Evolutionary conservation across 176 grass and related monocot species (phyloP).

Genomic region (Musa schizocarpa): DNA sequence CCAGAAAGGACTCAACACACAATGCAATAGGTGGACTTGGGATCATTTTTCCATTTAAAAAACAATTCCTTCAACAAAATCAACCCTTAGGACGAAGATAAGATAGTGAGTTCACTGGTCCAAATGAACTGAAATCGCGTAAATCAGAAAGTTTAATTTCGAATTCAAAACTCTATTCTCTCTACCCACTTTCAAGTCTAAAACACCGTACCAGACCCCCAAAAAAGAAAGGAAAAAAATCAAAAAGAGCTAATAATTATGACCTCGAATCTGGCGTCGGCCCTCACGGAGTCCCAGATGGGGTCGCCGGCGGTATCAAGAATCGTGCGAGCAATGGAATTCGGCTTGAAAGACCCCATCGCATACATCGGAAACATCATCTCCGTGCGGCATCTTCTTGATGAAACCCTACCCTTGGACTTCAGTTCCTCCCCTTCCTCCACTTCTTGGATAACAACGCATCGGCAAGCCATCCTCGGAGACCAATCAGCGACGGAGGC

Average conservation of each 20-base stretch:
- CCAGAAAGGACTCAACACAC: background rate
- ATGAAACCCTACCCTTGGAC: conserved; percentile 21
- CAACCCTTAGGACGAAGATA: background rate
- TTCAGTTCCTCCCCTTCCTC: conserved; percentile 38
- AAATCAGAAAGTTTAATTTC: background rate
- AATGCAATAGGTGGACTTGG: background rate
- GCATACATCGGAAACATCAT: conserved; percentile 88
- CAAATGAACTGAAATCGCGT: background rate
- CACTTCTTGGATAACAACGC: conserved; percentile 56
- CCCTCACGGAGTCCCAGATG: conserved; percentile 79
- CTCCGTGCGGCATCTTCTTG: conserved; percentile 46
- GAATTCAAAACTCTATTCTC: background rate
- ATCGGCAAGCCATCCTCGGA: conserved; percentile 47
- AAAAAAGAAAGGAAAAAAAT: background rate
- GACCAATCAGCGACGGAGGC: background rate
- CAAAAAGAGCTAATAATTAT: conserved; percentile 1
- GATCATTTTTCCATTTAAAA: background rate
- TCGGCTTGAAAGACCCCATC: conserved; percentile 45
- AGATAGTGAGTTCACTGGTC: background rate
- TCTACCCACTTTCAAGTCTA: no score
- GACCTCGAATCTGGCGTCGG: conserved; percentile 80
- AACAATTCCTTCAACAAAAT: background rate
- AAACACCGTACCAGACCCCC: no score
- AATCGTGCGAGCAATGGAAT: conserved; percentile 37
- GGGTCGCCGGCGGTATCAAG: conserved; percentile 58